phyloP scores from a whole-genome alignment of 768 basidiomycete genomes.

The Lyophyllum decastes region DNA sequence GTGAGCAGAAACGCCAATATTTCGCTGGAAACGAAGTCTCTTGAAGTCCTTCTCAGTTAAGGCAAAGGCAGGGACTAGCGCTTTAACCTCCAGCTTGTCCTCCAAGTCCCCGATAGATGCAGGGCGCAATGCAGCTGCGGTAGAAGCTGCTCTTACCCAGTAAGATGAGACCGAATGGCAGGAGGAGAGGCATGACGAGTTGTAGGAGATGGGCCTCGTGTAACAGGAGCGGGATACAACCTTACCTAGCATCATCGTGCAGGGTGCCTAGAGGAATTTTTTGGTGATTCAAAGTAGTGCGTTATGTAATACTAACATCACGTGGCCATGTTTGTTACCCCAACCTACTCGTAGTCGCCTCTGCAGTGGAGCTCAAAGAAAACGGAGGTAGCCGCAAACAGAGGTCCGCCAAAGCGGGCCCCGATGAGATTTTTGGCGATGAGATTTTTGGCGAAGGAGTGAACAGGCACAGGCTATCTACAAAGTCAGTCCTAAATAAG shows the following conservation, averaged over 20 bases:
- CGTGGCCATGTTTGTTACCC: no score
- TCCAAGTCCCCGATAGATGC: constrained; percentile 11
- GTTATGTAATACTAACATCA: no score
- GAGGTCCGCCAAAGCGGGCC: background rate
- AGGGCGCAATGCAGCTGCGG: constrained; percentile 43
- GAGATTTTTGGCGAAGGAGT: background rate
- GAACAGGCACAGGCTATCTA: no score
- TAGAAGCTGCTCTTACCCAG: constrained; percentile 41
- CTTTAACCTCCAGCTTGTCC: constrained; percentile 19
- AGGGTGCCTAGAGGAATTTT: no score
- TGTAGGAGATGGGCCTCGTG: constrained; percentile 6
- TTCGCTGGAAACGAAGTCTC: constrained; percentile 77
- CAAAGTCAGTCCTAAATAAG: no score
- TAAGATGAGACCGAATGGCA: constrained; percentile 2
- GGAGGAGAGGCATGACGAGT: constrained; percentile 2
- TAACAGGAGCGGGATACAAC: constrained; percentile 17
- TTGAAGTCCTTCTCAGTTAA: constrained; percentile 67
- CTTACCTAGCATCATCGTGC: constrained; percentile 22
- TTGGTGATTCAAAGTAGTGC: no score
- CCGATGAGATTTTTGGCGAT: background rate
- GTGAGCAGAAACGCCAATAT: constrained; percentile 95
- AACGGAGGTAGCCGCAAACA: background rate
- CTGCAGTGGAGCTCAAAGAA: background rate
- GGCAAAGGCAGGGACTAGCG: constrained; percentile 37
- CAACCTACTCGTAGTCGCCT: no score